Evolutionary conservation across 2,329 filamentous ascomycete genomes (phyloP).

Genomic region (Penicillium sp.): DNA sequence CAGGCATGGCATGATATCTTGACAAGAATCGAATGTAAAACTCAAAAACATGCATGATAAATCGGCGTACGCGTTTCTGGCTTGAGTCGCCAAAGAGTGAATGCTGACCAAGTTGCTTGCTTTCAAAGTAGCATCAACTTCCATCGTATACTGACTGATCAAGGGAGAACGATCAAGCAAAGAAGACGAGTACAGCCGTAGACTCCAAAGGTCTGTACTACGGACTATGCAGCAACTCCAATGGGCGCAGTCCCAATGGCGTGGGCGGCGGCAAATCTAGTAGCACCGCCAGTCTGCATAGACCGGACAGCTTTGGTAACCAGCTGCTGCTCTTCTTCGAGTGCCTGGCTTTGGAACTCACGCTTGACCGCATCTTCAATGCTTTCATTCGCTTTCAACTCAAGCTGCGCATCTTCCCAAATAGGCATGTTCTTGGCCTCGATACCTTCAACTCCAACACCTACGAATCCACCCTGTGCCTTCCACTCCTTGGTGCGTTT

Average conservation of each 20-base stretch:
- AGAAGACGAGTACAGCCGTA: neutral
- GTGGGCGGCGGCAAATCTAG: slow-evolving; percentile 15
- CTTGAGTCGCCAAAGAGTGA: slow-evolving; percentile 1
- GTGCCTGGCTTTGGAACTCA: slow-evolving; percentile 25
- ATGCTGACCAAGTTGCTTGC: neutral
- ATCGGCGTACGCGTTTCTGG: neutral
- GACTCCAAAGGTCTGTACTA: neutral
- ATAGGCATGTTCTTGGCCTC: slow-evolving; percentile 64
- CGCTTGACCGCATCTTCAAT: slow-evolving; percentile 55
- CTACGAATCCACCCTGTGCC: slow-evolving; percentile 85
- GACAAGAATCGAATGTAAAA: slow-evolving; percentile 11
- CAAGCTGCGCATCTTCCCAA: slow-evolving; percentile 88
- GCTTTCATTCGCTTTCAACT: slow-evolving; percentile 57
- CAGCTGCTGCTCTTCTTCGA: slow-evolving; percentile 12
- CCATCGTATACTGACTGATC: neutral
- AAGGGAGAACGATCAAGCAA: neutral
- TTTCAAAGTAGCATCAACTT: neutral
- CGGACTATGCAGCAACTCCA: slow-evolving; percentile 24
- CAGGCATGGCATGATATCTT: neutral
- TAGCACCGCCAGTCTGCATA: slow-evolving; percentile 15
- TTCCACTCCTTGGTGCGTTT: slow-evolving; percentile 94
- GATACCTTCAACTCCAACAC: slow-evolving; percentile 71
- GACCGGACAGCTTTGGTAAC: slow-evolving; percentile 2
- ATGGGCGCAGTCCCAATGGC: slow-evolving; percentile 14
- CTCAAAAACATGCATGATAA: neutral